Evolutionary conservation across 345 rosid genomes (phyloP).

Genomic region (Noccaea caerulescens): DNA sequence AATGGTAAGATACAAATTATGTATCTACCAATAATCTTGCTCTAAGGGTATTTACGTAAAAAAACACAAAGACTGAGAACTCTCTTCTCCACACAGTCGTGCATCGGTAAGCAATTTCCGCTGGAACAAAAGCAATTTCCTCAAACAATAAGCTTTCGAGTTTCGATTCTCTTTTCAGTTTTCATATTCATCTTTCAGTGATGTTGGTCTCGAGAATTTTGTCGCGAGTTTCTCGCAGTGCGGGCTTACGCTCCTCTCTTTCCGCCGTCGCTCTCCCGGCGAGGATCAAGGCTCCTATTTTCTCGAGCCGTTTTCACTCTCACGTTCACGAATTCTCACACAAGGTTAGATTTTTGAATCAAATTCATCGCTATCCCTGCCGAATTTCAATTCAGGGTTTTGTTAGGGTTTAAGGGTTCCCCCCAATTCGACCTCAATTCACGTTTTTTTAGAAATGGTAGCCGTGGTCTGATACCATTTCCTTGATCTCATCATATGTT

Average conservation of each 20-base stretch:
- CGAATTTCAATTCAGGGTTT: constrained; percentile 40
- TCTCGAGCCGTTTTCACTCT: constrained; percentile 48
- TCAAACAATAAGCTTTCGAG: constrained; percentile 24
- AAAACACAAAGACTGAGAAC: neutral
- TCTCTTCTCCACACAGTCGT: constrained; percentile 7
- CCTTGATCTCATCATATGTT: constrained; percentile 6
- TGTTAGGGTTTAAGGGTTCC: constrained; percentile 57
- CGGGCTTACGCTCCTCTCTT: constrained; percentile 51
- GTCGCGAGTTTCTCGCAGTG: constrained; percentile 59
- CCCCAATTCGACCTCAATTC: neutral
- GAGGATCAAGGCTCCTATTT: constrained; percentile 42
- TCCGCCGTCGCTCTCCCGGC: constrained; percentile 49
- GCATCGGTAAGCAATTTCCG: neutral
- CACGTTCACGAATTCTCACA: constrained; percentile 40
- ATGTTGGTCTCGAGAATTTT: constrained; percentile 64
- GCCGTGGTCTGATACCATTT: neutral
- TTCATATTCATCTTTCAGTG: constrained; percentile 42
- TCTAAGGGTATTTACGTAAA: constrained; percentile 32
- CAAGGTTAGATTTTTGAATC: constrained; percentile 44
- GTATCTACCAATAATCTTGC: no score
- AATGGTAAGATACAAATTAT: no score
- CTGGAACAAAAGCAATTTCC: neutral
- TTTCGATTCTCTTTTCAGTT: constrained; percentile 15
- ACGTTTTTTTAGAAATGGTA: constrained; percentile 11
- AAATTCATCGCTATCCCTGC: neutral